These are phyloP conservation scores for Wilhelminamyces savonicus DNA, from an alignment of 805 yeast genomes.

Conservation along the genomic window DNA sequence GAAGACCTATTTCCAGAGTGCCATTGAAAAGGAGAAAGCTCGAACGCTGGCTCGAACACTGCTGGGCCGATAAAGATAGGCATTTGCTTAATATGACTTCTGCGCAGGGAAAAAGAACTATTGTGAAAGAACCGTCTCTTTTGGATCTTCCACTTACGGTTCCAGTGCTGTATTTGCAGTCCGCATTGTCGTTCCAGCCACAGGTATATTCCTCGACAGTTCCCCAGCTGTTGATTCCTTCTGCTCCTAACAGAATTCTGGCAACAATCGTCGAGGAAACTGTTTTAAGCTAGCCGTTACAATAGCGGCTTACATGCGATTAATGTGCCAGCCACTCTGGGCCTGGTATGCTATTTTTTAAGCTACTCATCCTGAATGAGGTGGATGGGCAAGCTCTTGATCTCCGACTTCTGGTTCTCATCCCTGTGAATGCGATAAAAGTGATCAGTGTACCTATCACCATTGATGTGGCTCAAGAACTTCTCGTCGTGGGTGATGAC, in stretches of 20 bases:
- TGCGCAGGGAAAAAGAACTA: neutral
- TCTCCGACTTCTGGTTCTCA: slow-evolving; percentile 73
- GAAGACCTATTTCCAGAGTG: slow-evolving; percentile 40
- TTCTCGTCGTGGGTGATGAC: slow-evolving; percentile 96
- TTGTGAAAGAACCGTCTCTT: neutral
- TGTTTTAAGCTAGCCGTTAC: too few species aligned
- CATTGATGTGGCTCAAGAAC: slow-evolving; percentile 79
- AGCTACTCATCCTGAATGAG: slow-evolving; percentile 30
- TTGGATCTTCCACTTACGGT: neutral
- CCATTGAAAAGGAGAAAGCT: slow-evolving; percentile 48
- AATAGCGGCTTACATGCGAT: too few species aligned
- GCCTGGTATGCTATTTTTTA: too few species aligned
- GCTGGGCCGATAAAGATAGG: slow-evolving; percentile 68
- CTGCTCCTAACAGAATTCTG: slow-evolving; percentile 33
- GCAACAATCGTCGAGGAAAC: too few species aligned
- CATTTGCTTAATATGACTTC: slow-evolving; percentile 15
- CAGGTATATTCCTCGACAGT: neutral
- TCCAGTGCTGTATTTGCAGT: neutral
- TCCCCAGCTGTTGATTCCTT: neutral
- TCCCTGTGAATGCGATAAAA: slow-evolving; percentile 79
- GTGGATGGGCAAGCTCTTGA: slow-evolving; percentile 42
- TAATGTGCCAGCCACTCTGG: too few species aligned
- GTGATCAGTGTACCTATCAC: slow-evolving; percentile 78
- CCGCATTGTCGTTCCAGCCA: neutral
- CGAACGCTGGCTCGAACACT: slow-evolving; percentile 70